Evolutionary conservation across 2,329 filamentous ascomycete genomes (phyloP).

Genomic region (Chrysosporium queenslandicum): DNA sequence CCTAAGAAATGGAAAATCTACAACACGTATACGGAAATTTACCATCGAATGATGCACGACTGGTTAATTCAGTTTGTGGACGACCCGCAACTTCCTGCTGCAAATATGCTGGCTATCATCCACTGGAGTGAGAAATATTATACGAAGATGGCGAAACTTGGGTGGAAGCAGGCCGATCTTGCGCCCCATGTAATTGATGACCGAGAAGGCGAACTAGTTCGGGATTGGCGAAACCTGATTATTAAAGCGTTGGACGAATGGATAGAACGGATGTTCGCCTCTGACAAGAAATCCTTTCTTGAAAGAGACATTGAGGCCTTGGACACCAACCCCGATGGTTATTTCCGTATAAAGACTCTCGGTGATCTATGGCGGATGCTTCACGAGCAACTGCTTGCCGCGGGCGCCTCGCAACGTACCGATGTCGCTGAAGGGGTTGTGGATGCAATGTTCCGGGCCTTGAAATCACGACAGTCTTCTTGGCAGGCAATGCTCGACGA

Average conservation of each 20-base stretch:
- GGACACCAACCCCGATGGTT: conserved; percentile 78
- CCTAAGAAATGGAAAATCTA: conserved; percentile 96
- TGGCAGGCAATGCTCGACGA: conserved; percentile 86
- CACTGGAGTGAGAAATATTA: conserved; percentile 96
- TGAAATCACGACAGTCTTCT: conserved; percentile 69
- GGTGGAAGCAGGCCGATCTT: conserved; percentile 66
- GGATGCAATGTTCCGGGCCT: conserved; percentile 84
- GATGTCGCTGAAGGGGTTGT: conserved; percentile 93
- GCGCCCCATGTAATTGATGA: conserved; percentile 81
- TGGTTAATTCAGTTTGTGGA: conserved; percentile 76
- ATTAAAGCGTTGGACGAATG: conserved; percentile 93
- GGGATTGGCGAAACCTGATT: conserved; percentile 89
- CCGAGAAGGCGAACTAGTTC: conserved; percentile 77
- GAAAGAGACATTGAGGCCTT: conserved; percentile 70
- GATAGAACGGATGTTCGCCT: conserved; percentile 83
- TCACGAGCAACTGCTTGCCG: conserved; percentile 79
- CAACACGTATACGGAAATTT: conserved; percentile 79
- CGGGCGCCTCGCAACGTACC: conserved; percentile 69
- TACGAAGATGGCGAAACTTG: conserved; percentile 85
- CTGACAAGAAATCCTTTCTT: conserved; percentile 71
- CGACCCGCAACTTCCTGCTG: conserved; percentile 71
- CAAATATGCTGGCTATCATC: conserved; percentile 81
- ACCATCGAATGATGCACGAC: conserved; percentile 92
- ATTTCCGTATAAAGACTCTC: conserved; percentile 82
- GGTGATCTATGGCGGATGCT: conserved; percentile 97